Conservation (phyloP, 2,329 filamentous ascomycete genomes). For the Colletotrichum sp. region DNA sequence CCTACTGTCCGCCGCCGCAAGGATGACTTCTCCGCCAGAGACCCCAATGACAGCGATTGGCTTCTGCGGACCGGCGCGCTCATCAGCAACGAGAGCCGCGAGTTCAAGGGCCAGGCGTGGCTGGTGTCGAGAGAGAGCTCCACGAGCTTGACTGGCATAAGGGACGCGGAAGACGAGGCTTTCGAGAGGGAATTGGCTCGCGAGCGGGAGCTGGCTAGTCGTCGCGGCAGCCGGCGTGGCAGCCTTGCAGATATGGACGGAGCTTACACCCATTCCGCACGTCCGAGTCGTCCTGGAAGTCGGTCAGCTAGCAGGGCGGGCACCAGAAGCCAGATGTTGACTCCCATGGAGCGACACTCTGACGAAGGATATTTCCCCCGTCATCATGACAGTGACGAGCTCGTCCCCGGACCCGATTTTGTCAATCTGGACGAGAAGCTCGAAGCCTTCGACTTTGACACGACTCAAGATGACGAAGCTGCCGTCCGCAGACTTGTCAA, state of each 20-base stretch:
- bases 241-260: conserved; percentile 47
- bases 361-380: conserved; percentile 50
- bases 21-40: conserved; percentile 23
- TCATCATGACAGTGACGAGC: conserved; percentile 34
- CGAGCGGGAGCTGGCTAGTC: conserved; percentile 54
- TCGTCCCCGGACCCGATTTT: conserved; percentile 63
- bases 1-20: conserved; percentile 26
- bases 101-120: conserved; percentile 74
- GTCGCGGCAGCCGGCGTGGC: conserved; percentile 51
- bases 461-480: conserved; percentile 61
- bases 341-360: conserved; percentile 44
- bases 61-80: conserved; percentile 67
- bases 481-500: conserved; percentile 62
- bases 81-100: conserved; percentile 66
- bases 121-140: conserved; percentile 69
- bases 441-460: conserved; percentile 58
- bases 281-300: conserved; percentile 41
- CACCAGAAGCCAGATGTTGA: conserved; percentile 47
- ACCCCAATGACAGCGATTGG: conserved; percentile 66
- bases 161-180: conserved; percentile 57
- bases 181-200: conserved; percentile 57
- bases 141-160: conserved; percentile 61
- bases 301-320: conserved; percentile 53
- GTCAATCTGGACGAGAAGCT: conserved; percentile 66
- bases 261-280: conserved; percentile 23